phyloP scores from a whole-genome alignment of 306 rosid species.

The Begonia peltatifolia region DNA sequence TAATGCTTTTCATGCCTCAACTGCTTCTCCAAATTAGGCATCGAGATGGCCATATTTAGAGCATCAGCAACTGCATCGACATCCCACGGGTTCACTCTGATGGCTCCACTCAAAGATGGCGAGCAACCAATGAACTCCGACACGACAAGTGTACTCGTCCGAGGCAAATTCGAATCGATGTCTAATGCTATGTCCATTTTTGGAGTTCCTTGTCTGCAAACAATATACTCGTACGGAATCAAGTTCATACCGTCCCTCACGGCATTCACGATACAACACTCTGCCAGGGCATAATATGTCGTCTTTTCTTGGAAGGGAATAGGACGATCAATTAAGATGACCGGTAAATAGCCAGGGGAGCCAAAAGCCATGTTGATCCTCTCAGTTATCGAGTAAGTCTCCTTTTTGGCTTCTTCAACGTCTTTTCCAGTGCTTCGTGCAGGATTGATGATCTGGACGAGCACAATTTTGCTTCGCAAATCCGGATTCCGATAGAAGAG shows the following conservation, averaged over 20 bases:
- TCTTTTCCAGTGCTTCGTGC: conserved; percentile 43
- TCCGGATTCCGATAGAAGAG: conserved; percentile 42
- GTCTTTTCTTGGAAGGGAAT: conserved; percentile 57
- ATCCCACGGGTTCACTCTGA: conserved; percentile 85
- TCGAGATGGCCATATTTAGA: conserved; percentile 36
- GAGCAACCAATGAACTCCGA: conserved; percentile 91
- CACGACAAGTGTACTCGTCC: conserved; percentile 55
- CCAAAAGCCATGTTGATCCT: conserved; percentile 45
- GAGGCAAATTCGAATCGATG: conserved; percentile 20
- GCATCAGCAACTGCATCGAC: conserved; percentile 70
- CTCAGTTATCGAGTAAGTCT: conserved; percentile 29
- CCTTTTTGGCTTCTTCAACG: conserved; percentile 41
- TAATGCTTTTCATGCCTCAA: conserved; percentile 74
- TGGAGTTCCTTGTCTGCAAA: conserved; percentile 67
- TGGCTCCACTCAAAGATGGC: conserved; percentile 83
- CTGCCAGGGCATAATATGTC: conserved; percentile 59
- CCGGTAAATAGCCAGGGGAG: conserved; percentile 53
- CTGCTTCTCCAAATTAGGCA: conserved; percentile 46
- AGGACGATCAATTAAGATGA: conserved; percentile 41
- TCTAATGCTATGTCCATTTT: conserved; percentile 31
- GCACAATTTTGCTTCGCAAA: conserved; percentile 36
- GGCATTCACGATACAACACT: conserved; percentile 77
- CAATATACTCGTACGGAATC: conserved; percentile 53
- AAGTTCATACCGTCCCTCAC: conserved; percentile 86
- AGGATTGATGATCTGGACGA: conserved; percentile 78